Base-by-base conservation (phyloP, 78 protist genomes). In the Dictyostelium citrinum region DNA sequence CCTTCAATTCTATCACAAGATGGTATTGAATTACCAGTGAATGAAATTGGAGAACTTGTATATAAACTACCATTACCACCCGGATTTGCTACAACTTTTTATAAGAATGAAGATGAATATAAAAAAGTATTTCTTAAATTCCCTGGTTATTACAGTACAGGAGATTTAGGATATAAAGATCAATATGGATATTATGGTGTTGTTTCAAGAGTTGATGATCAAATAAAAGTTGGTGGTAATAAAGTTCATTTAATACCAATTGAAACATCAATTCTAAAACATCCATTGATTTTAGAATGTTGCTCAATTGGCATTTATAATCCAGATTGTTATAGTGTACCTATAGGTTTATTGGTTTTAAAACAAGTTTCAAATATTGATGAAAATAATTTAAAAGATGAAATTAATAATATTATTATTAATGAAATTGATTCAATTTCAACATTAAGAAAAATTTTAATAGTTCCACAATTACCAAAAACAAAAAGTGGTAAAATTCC, bases 221-320 rank as follows among this genome's bases (percentile, higher is more conserved):
- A 96, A 27, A 96, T 98, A 82, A 97, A 97, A 55, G 83, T 94
- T 22, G 96, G 97, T 20, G 99, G 97, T 20, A 97, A 97, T 49
- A 84, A 97, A 17, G 60, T 98, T 14, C 90, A 97, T 11, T 83
- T 97, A 3, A 92, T 93, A 16, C 1, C 70, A 60, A 60, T 60
- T n/a, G 70, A 60, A 60, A 9, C 24, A 11, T 20, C 24, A 24
- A 60, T 60, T n/a, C 24, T 60, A 24, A 60, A n/a, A 60, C 67
- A 58, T 22, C 67, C 67, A 14, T 20, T 20, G 2, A 27, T 58
- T 22, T 20, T 14, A 20, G 67, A 60, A 20, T 60, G 70, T 60
- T 60, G 70, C 9, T 20, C 31, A 20, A n/a, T 60, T 60, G 70
- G 70, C 6, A n/a, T 60, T 24, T 2, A n/a, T 60, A 33, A 60